Evolutionary conservation across 2,329 filamentous ascomycete genomes (phyloP).

Genomic region (Colletotrichum ledebouriae): DNA sequence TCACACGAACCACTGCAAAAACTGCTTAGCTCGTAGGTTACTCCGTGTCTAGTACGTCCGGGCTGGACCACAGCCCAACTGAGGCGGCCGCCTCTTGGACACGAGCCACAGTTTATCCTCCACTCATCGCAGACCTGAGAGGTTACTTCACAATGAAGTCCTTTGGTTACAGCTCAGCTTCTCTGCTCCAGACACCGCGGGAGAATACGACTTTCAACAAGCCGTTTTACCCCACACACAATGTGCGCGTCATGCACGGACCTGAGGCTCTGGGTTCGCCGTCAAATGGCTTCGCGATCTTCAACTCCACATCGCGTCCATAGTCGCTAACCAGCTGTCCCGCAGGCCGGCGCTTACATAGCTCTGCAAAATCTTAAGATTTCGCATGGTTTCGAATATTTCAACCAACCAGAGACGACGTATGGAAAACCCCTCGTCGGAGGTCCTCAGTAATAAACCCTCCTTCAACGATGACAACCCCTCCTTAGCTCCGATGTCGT

Average conservation of each 20-base stretch:
- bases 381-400: not conserved
- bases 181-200: conserved; percentile 4
- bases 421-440: not conserved
- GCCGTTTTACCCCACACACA: conserved; percentile 16
- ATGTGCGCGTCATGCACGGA: conserved; percentile 21
- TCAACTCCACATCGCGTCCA: conserved; percentile 8
- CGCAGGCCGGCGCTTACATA: conserved; percentile 6
- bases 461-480: conserved; percentile 7
- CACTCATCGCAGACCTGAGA: not conserved
- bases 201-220: not conserved
- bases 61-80: conserved; percentile 13
- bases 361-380: conserved; percentile 9
- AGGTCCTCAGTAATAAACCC: conserved; percentile 10
- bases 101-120: conserved; percentile 33
- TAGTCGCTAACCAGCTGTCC: conserved; percentile 9
- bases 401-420: not conserved
- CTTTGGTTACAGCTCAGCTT: not conserved
- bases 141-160: not conserved
- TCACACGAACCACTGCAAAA: not conserved
- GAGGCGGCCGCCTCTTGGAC: conserved; percentile 31
- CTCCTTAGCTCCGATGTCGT: not conserved
- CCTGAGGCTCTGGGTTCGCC: conserved; percentile 4
- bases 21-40: conserved; percentile 9
- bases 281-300: conserved; percentile 16
- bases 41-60: conserved; percentile 1